These are phyloP conservation scores for Penicillium manginii DNA, from an alignment of 495 filamentous ascomycete genomes.

Conservation along the genomic window DNA sequence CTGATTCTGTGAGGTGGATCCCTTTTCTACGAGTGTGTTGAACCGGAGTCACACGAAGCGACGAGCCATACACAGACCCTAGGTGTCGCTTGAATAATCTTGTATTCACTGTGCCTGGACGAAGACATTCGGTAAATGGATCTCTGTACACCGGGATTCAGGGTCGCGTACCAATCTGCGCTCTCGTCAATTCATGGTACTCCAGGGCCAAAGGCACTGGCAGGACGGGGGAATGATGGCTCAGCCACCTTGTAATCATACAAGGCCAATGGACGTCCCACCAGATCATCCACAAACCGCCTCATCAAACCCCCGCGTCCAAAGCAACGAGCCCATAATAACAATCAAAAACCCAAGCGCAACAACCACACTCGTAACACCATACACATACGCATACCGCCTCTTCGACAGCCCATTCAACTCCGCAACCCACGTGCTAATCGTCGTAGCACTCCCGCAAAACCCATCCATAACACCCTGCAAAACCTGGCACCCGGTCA, in stretches of 20 bases:
- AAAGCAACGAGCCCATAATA: constrained; percentile 80
- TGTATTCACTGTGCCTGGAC: no score
- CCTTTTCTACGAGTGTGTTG: no score
- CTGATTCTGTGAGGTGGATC: no score
- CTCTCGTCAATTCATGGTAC: no score
- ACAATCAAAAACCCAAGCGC: constrained; percentile 69
- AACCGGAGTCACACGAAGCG: no score
- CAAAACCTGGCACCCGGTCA: constrained; percentile 75
- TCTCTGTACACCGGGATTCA: no score
- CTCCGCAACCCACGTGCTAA: constrained; percentile 92
- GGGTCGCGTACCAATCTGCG: no score
- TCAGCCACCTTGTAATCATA: not conserved
- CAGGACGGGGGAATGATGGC: no score
- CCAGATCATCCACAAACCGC: constrained; percentile 48
- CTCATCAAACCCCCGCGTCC: constrained; percentile 66
- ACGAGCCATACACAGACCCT: no score
- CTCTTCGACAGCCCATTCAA: constrained; percentile 64
- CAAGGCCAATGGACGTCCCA: not conserved
- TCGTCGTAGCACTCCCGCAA: constrained; percentile 86
- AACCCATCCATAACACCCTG: constrained; percentile 89
- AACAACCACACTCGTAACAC: constrained; percentile 61
- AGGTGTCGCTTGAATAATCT: no score
- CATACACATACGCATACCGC: constrained; percentile 77
- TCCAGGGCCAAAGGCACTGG: no score
- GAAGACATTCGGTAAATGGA: no score